These are phyloP conservation scores for Marasmius sp. DNA, from an alignment of 1,284 basidiomycete genomes.

Conservation along the genomic window DNA sequence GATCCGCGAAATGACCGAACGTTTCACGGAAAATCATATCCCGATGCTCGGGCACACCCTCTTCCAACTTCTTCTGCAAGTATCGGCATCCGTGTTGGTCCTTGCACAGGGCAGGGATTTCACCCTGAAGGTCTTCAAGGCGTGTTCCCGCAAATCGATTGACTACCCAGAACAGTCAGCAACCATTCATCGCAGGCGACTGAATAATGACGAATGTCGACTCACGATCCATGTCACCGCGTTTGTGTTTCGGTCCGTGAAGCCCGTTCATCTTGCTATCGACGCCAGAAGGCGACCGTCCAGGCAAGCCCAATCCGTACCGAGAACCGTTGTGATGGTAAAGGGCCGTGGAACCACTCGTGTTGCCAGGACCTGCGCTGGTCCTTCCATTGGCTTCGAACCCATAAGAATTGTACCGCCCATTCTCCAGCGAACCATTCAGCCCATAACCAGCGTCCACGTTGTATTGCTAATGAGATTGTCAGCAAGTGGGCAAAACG, in stretches of 20 bases:
- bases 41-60: slow-evolving; percentile 90
- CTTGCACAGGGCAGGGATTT: slow-evolving; percentile 93
- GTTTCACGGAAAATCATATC: slow-evolving; percentile 99
- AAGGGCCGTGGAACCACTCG: slow-evolving; percentile 74
- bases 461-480: slow-evolving; percentile 48
- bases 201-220: slow-evolving; percentile 41
- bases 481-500: slow-evolving; percentile 3
- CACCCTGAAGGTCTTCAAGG: slow-evolving; percentile 93
- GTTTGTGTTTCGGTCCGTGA: slow-evolving; percentile 90
- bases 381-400: slow-evolving; percentile 53
- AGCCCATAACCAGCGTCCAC: slow-evolving; percentile 62
- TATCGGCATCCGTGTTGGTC: slow-evolving; percentile 99
- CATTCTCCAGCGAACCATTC: slow-evolving; percentile 47
- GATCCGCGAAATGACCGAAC: slow-evolving; percentile 95
- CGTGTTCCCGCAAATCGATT: slow-evolving; percentile 95
- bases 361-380: slow-evolving; percentile 42
- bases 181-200: slow-evolving; percentile 3
- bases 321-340: slow-evolving; percentile 80
- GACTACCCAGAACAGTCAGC: slow-evolving; percentile 45
- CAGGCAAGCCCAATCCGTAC: slow-evolving; percentile 66
- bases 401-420: slow-evolving; percentile 64
- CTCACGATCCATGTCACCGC: slow-evolving; percentile 90
- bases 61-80: slow-evolving; percentile 98
- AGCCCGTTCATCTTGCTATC: slow-evolving; percentile 85
- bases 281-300: slow-evolving; percentile 43